Evolutionary conservation across 2,329 filamentous ascomycete genomes (phyloP).

Genomic region (Ophiostoma triangulosporum): DNA sequence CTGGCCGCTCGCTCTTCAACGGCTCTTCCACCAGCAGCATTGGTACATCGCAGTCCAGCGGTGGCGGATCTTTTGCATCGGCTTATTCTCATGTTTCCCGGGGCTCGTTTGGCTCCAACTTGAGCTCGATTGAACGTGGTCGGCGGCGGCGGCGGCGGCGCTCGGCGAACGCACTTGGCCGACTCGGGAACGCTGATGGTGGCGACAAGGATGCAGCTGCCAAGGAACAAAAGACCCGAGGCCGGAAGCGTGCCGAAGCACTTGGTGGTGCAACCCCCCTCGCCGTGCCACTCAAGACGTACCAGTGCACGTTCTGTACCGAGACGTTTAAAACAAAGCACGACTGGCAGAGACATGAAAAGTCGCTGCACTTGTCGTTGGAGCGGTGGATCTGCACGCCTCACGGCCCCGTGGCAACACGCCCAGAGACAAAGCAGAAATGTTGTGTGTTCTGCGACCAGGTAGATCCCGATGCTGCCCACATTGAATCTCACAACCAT

Average conservation of each 20-base stretch:
- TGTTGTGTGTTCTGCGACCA: slow-evolving; percentile 47
- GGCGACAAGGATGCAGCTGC: background rate
- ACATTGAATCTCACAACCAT: slow-evolving; percentile 46
- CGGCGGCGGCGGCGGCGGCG: slow-evolving; percentile 37
- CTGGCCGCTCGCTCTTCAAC: slow-evolving; percentile 42
- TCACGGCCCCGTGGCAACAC: slow-evolving; percentile 39
- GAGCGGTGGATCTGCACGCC: slow-evolving; percentile 53
- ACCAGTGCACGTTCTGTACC: slow-evolving; percentile 56
- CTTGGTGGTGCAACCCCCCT: slow-evolving; percentile 17
- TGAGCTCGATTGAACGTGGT: slow-evolving; percentile 31
- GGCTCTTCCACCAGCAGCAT: slow-evolving; percentile 47
- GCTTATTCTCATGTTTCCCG: slow-evolving; percentile 45
- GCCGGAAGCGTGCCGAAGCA: slow-evolving; percentile 21
- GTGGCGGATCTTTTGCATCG: slow-evolving; percentile 39
- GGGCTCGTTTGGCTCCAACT: slow-evolving; percentile 42
- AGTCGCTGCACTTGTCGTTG: slow-evolving; percentile 50
- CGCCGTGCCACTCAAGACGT: slow-evolving; percentile 37
- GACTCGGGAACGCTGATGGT: background rate
- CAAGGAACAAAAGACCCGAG: background rate
- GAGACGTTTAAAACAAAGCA: slow-evolving; percentile 55
- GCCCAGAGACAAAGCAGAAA: slow-evolving; percentile 43
- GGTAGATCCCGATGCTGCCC: slow-evolving; percentile 39
- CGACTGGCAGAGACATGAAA: slow-evolving; percentile 59
- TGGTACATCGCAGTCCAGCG: slow-evolving; percentile 47
- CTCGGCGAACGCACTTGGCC: slow-evolving; percentile 19